Evolutionary conservation across 495 filamentous ascomycete genomes (phyloP).

Genomic region (Rhizodiscina lignyota): DNA sequence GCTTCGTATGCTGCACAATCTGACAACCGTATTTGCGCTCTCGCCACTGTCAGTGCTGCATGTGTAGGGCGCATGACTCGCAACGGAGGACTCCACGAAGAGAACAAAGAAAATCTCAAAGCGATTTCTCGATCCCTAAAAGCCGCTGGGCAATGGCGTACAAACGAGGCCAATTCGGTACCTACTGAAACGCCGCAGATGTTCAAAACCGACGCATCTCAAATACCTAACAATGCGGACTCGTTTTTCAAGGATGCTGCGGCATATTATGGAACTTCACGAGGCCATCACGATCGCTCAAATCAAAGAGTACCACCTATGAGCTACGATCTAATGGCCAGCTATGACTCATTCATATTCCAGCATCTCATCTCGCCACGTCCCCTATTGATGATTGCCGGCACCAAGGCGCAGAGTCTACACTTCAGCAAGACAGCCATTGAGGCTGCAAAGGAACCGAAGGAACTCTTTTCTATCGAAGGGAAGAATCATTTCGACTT

Average conservation of each 20-base stretch:
- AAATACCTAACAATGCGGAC: background rate
- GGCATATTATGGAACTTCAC: background rate
- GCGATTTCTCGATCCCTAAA: slow-evolving; percentile 9
- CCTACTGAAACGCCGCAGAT: slow-evolving; percentile 5
- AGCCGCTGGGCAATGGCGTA: slow-evolving; percentile 10
- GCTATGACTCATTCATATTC: slow-evolving; percentile 19
- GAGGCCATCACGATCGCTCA: slow-evolving; percentile 13
- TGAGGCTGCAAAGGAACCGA: slow-evolving; percentile 19
- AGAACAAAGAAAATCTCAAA: background rate
- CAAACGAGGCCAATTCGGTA: slow-evolving; percentile 5
- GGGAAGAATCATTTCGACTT: slow-evolving; percentile 22
- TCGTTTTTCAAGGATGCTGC: background rate
- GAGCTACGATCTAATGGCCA: slow-evolving; percentile 20
- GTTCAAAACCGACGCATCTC: background rate
- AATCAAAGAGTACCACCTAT: slow-evolving; percentile 3
- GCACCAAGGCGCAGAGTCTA: slow-evolving; percentile 16
- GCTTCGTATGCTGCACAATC: slow-evolving; percentile 20
- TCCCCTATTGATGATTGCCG: slow-evolving; percentile 26
- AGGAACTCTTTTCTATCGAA: slow-evolving; percentile 22
- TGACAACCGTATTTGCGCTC: slow-evolving; percentile 23
- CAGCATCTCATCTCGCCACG: slow-evolving; percentile 16
- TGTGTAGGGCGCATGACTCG: slow-evolving; percentile 19
- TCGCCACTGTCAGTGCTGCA: slow-evolving; percentile 19
- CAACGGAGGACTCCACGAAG: slow-evolving; percentile 5
- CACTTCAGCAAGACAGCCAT: slow-evolving; percentile 20